Percentiles rank a stretch among this genome's conserved stretches.
These are phyloP conservation scores for Penicillium rolfsii DNA, from an alignment of 2,329 filamentous ascomycete genomes.

Conservation along the genomic window DNA sequence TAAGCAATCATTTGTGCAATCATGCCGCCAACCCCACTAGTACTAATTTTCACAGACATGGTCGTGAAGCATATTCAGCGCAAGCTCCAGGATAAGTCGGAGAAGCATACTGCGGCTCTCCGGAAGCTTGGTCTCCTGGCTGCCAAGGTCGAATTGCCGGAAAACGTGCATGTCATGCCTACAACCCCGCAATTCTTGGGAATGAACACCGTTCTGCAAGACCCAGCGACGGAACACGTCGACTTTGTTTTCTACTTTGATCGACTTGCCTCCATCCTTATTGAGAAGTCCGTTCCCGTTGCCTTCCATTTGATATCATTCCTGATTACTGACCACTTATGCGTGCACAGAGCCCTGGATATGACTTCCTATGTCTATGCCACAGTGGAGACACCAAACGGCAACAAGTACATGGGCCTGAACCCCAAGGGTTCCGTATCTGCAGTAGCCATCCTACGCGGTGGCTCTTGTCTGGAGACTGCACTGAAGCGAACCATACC, in stretches of 20 bases:
- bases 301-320: not conserved
- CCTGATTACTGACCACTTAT: constrained; percentile 5
- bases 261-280: constrained; percentile 77
- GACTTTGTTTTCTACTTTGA: constrained; percentile 99
- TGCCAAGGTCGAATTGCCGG: constrained; percentile 71
- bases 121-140: constrained; percentile 73
- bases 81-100: constrained; percentile 83
- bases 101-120: constrained; percentile 77
- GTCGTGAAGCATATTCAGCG: constrained; percentile 90
- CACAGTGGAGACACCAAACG: constrained; percentile 71
- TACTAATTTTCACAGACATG: constrained; percentile 64
- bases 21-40: not conserved
- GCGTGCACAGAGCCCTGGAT: constrained; percentile 66
- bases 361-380: constrained; percentile 70
- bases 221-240: constrained; percentile 76
- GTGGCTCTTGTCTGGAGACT: constrained; percentile 84
- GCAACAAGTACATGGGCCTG: constrained; percentile 71
- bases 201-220: constrained; percentile 89
- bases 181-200: constrained; percentile 79
- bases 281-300: constrained; percentile 62
- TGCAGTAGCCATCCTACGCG: constrained; percentile 85
- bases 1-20: constrained; percentile 21
- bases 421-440: constrained; percentile 72
- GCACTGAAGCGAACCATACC: constrained; percentile 88
- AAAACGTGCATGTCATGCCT: constrained; percentile 73